Evolutionary conservation across 306 rosid genomes (phyloP).

Genomic region (Acacia confusa): DNA sequence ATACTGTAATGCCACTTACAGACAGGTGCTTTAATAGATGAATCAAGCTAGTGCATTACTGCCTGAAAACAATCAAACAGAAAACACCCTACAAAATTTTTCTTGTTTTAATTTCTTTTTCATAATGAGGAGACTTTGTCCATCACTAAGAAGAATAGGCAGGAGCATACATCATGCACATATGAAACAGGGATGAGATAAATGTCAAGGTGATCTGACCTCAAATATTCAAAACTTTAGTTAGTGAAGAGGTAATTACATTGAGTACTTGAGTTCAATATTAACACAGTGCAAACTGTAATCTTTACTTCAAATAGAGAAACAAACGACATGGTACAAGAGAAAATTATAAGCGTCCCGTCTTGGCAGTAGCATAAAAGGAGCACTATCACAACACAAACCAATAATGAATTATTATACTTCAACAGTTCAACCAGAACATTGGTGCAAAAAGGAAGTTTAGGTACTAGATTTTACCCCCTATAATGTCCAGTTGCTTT

Average conservation of each 20-base stretch:
- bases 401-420: neutral
- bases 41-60: constrained; percentile 10
- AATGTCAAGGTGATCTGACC: neutral
- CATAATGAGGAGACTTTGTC: constrained; percentile 7
- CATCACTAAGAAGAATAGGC: neutral
- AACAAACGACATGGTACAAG: constrained; percentile 6
- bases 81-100: neutral
- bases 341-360: neutral
- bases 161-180: constrained; percentile 8
- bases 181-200: too few relatives aligned
- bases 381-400: neutral
- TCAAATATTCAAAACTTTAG: constrained; percentile 4
- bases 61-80: constrained; percentile 9
- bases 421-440: neutral
- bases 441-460: neutral
- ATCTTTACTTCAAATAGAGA: constrained; percentile 8
- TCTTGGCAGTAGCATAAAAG: neutral
- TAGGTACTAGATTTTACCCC: constrained; percentile 51
- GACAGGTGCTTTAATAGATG: neutral
- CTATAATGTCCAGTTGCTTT: constrained; percentile 64
- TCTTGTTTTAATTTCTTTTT: neutral
- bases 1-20: neutral
- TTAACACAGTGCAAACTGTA: constrained; percentile 7
- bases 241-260: neutral
- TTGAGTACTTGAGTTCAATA: neutral